Percentiles rank a stretch among this genome's conserved stretches.
These are phyloP conservation scores for Neonectria sp. DNA, from an alignment of 2,329 filamentous ascomycete species.

Conservation along the genomic window DNA sequence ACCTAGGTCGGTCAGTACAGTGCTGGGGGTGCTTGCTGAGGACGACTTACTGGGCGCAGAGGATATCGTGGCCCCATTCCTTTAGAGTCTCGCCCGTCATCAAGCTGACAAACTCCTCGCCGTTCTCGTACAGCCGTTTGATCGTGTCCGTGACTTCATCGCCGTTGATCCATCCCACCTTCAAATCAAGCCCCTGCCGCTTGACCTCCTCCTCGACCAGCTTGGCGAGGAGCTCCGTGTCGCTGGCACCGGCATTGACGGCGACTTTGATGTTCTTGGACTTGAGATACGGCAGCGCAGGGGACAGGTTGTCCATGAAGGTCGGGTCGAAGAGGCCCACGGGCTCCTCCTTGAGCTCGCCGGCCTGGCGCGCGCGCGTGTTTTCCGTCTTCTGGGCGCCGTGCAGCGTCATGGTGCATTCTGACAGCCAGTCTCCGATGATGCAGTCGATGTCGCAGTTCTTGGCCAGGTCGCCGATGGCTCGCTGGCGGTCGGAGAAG, in stretches of 20 bases:
- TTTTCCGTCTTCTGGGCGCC: slow-evolving; percentile 48
- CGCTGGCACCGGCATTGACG: slow-evolving; percentile 56
- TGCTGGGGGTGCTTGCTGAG: not conserved
- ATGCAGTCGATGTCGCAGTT: slow-evolving; percentile 53
- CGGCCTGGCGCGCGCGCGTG: slow-evolving; percentile 38
- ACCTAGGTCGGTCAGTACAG: slow-evolving; percentile 14
- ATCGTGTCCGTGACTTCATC: slow-evolving; percentile 53
- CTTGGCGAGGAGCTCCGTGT: slow-evolving; percentile 50
- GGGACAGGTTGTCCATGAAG: slow-evolving; percentile 49
- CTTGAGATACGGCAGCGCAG: slow-evolving; percentile 52
- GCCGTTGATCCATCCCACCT: slow-evolving; percentile 55
- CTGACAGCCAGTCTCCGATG: slow-evolving; percentile 52
- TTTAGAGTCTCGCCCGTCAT: slow-evolving; percentile 44
- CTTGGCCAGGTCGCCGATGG: slow-evolving; percentile 58
- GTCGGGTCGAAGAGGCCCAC: slow-evolving; percentile 50
- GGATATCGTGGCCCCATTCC: slow-evolving; percentile 44
- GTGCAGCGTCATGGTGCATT: slow-evolving; percentile 53
- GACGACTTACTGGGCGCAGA: slow-evolving; percentile 33
- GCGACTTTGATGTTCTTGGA: slow-evolving; percentile 53
- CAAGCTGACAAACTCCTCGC: slow-evolving; percentile 44
- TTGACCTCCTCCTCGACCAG: slow-evolving; percentile 48
- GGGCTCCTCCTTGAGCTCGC: slow-evolving; percentile 50
- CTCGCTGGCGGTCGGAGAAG: slow-evolving; percentile 60
- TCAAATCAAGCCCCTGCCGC: slow-evolving; percentile 48
- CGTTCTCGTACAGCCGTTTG: slow-evolving; percentile 36